Percentiles rank a stretch among this genome's conserved stretches.
Evolutionary conservation across 495 filamentous ascomycete genomes (phyloP).

Genomic region (Penicillium argentinense): DNA sequence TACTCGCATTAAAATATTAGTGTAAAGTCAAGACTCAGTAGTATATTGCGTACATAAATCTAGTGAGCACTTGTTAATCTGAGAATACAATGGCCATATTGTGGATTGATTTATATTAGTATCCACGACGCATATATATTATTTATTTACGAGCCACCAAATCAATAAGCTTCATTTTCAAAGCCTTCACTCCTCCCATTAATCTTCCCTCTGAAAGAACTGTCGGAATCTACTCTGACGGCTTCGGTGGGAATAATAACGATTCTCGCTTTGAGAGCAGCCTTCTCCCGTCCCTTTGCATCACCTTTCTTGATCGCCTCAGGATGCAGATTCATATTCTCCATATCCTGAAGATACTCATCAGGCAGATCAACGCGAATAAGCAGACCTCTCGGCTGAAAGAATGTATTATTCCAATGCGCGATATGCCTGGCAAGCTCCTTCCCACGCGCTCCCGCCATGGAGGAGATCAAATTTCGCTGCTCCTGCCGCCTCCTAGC

Average conservation of each 20-base stretch:
- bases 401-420: constrained; percentile 36
- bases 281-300: constrained; percentile 14
- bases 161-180: no score
- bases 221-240: no score
- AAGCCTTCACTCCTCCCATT: no score
- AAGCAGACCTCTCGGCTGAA: constrained; percentile 31
- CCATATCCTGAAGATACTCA: constrained; percentile 27
- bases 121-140: no score
- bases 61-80: no score
- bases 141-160: no score
- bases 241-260: constrained; percentile 43
- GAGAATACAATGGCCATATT: no score
- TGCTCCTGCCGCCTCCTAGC: constrained; percentile 23
- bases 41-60: no score
- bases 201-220: no score
- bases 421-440: constrained; percentile 25
- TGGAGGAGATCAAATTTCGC: constrained; percentile 27
- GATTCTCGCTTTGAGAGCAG: constrained; percentile 29
- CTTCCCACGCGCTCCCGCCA: constrained; percentile 9
- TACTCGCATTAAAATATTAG: no score
- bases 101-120: no score
- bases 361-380: constrained; percentile 39
- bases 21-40: no score
- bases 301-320: background rate
- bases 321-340: constrained; percentile 24